Conservation (phyloP, 495 filamentous ascomycete genomes). For the Evernia prunastri region DNA sequence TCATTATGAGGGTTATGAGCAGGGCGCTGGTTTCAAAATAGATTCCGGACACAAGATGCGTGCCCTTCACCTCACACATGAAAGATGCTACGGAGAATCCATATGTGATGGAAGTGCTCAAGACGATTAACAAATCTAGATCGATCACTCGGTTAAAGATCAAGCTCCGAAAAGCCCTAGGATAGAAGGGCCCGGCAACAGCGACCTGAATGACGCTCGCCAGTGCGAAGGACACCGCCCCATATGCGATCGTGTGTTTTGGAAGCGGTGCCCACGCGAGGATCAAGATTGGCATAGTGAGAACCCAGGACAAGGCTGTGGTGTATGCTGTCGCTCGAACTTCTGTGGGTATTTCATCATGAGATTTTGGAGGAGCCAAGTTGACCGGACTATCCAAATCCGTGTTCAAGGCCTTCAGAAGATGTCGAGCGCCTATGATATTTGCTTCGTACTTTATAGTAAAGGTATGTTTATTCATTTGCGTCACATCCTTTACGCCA, state of each 20-base stretch:
- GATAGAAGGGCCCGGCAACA: constrained; percentile 62
- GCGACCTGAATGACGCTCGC: constrained; percentile 62
- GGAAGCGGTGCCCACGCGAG: constrained; percentile 62
- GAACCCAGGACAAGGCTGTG: constrained; percentile 49
- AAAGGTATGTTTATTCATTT: constrained; percentile 37
- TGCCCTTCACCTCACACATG: constrained; percentile 41
- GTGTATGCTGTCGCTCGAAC: constrained; percentile 50
- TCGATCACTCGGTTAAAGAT: constrained; percentile 59
- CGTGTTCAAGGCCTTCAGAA: constrained; percentile 34
- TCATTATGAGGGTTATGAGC: constrained; percentile 69
- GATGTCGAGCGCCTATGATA: constrained; percentile 50
- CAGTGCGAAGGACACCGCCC: constrained; percentile 50
- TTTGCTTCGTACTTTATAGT: constrained; percentile 50
- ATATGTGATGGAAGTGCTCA: constrained; percentile 69
- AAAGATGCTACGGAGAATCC: constrained; percentile 67
- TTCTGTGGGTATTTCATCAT: background rate
- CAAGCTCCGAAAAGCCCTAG: constrained; percentile 55
- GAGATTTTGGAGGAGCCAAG: constrained; percentile 40
- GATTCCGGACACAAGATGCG: constrained; percentile 48
- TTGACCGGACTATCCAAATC: constrained; percentile 32
- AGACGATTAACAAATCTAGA: constrained; percentile 69
- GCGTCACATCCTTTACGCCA: constrained; percentile 11
- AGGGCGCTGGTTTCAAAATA: constrained; percentile 80
- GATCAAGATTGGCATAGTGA: constrained; percentile 72
- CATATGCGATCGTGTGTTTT: constrained; percentile 41